These are phyloP conservation scores for Hypoxylon sp. DNA, from an alignment of 2,329 filamentous ascomycete species.

Conservation along the genomic window DNA sequence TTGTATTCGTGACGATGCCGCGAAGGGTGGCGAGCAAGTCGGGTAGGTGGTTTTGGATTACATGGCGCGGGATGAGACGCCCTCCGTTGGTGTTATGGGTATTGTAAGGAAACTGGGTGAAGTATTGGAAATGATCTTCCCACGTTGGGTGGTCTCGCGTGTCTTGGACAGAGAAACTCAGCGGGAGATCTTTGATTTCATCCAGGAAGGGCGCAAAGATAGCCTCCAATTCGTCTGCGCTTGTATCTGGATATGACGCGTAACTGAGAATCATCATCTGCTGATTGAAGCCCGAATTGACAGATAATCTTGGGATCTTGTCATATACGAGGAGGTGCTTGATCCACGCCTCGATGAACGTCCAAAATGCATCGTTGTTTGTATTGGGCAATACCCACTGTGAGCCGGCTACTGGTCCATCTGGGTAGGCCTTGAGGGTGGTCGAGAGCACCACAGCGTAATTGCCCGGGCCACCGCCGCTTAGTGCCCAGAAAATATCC, in stretches of 20 bases:
- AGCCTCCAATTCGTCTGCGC: neutral
- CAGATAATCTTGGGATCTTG: too few relatives aligned
- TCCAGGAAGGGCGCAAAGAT: conserved; percentile 2
- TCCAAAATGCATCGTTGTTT: neutral
- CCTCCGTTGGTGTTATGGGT: conserved; percentile 1
- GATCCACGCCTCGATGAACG: neutral
- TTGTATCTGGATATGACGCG: neutral
- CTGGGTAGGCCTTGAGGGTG: neutral
- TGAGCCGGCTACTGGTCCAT: neutral
- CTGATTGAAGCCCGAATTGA: too few relatives aligned
- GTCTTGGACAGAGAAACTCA: neutral
- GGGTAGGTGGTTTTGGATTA: too few relatives aligned
- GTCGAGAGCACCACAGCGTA: conserved; percentile 1
- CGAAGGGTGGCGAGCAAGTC: too few relatives aligned
- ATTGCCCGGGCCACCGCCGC: neutral
- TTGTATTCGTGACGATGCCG: too few relatives aligned
- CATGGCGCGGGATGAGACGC: neutral
- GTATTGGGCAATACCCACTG: neutral
- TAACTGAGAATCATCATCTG: too few relatives aligned
- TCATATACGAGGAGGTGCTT: neutral
- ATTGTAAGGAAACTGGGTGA: conserved; percentile 1
- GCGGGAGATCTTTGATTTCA: conserved; percentile 3
- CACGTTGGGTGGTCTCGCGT: conserved; percentile 2
- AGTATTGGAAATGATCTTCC: conserved; percentile 3
- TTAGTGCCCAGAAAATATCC: neutral